Conservation (phyloP, 2,329 filamentous ascomycete genomes). For the Niveomyces coronatus region DNA sequence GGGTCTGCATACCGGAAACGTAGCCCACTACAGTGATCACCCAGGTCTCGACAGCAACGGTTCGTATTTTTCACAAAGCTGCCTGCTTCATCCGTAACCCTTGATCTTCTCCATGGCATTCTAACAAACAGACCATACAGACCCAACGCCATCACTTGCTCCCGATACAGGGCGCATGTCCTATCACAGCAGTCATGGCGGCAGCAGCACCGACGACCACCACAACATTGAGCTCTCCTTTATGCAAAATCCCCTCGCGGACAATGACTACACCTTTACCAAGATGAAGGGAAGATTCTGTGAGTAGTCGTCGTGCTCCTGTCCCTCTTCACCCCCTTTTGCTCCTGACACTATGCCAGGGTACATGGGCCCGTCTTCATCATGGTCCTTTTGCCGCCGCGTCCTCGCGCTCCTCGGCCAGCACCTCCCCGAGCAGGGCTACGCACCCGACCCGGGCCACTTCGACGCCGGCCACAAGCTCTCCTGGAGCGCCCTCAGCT, state of each 20-base stretch:
- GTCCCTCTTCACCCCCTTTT: not conserved
- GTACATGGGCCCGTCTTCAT: constrained; percentile 26
- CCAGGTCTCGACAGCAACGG: constrained; percentile 4
- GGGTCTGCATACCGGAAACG: constrained; percentile 7
- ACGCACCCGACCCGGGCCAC: constrained; percentile 21
- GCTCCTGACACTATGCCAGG: no score
- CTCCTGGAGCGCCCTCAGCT: constrained; percentile 18
- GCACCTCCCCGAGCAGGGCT: constrained; percentile 21
- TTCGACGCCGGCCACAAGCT: constrained; percentile 21
- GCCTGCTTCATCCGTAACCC: not conserved
- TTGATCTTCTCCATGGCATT: not conserved
- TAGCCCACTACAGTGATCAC: constrained; percentile 5
- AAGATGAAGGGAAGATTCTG: constrained; percentile 21
- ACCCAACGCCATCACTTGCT: constrained; percentile 6
- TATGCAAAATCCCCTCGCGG: constrained; percentile 20
- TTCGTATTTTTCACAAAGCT: not conserved
- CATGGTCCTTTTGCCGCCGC: constrained; percentile 26
- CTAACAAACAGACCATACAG: constrained; percentile 3
- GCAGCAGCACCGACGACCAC: constrained; percentile 7
- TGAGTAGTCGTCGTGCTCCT: constrained; percentile 12
- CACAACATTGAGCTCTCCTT: constrained; percentile 8
- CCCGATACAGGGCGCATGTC: constrained; percentile 7
- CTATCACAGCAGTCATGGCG: constrained; percentile 7
- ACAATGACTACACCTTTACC: constrained; percentile 22
- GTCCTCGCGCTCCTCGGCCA: constrained; percentile 23